Evolutionary conservation across 2,329 filamentous ascomycete genomes (phyloP), one percentile per base, ranked within the genome.

Genomic region (Beauveria bassiana): DNA sequence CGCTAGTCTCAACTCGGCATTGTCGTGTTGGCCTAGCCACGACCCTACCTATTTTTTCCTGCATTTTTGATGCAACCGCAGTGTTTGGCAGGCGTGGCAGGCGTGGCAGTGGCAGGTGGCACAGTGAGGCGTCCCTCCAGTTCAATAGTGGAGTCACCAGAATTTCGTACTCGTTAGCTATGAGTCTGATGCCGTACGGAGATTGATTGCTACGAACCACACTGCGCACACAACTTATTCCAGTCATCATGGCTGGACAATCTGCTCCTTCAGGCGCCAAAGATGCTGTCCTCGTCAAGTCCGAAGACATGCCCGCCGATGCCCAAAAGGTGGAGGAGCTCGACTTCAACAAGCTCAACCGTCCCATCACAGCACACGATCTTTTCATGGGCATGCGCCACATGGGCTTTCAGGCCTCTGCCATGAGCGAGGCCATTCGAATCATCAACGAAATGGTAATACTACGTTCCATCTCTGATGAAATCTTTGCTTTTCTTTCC

Each of bases 401-500:
- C 74, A 97, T 96, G 88, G 95, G 93, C 80, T 85, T 85, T 66
- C 81, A 84, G 66, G 82, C 82, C 16, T 81, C 81, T 34, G 88
- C 91, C 22, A 87, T 97, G 67, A 89, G 87, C 40, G 91, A 96
- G 70, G 95, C 93, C 14, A 87, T 95, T 65, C 83, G 89, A 63
- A 96, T 98, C 70, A 92, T 99, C 73, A 95, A 99, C 71, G 87
- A 91, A 64, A 99, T 99, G 95, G 92, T 96, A 79, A 9, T 4
- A 9, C 50, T 12, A 24, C 28, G 3, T 5, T n/a, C 20, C 12
- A 18, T 14, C 12, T 8, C 12, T 20, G 5, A 16, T 40, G 6
- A n/a, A 52, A 20, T 52, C 42, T 43, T 22, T 52, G 12, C n/a
- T 3, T 22, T 52, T 5, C n/a, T 3, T 22, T 18, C n/a, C 38